A percentile compares a stretch with the other conserved stretches of the same genome.
Conservation (phyloP, 129 eudicot species). For the Saposhnikovia divaricata region DNA sequence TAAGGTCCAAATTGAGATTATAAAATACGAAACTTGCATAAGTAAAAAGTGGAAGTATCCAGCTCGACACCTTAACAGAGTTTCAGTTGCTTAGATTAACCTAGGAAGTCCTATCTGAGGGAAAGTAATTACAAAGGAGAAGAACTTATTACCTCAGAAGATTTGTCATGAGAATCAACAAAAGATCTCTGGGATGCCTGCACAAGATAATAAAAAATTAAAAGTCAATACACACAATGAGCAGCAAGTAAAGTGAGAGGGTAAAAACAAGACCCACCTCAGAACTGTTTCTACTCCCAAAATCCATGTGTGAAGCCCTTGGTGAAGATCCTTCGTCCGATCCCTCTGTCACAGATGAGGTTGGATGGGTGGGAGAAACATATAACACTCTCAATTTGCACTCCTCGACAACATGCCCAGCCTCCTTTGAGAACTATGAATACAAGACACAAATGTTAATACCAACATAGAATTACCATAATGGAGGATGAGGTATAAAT, state of each 20-base stretch:
- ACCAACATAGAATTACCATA: slow-evolving; percentile 6
- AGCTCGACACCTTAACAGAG: not conserved
- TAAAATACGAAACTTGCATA: not conserved
- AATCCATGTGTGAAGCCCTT: slow-evolving; percentile 27
- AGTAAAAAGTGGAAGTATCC: too few species aligned
- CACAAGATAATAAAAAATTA: slow-evolving; percentile 4
- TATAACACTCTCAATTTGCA: slow-evolving; percentile 78
- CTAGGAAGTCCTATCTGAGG: not conserved
- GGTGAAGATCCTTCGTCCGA: slow-evolving; percentile 62
- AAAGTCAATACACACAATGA: not conserved
- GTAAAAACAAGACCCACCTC: slow-evolving; percentile 25
- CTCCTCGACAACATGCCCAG: slow-evolving; percentile 66
- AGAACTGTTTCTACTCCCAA: slow-evolving; percentile 33
- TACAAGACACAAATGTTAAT: not conserved
- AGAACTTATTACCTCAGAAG: slow-evolving; percentile 40
- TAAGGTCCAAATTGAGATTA: not conserved
- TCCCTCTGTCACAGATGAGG: slow-evolving; percentile 61
- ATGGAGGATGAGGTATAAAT: not conserved
- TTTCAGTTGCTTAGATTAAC: not conserved
- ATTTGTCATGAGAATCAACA: slow-evolving; percentile 48
- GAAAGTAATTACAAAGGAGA: not conserved
- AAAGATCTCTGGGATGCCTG: slow-evolving; percentile 35
- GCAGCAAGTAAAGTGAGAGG: not conserved
- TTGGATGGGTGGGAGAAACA: slow-evolving; percentile 54
- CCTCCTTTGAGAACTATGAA: slow-evolving; percentile 62